Percentiles rank a stretch among this genome's conserved stretches.
Evolutionary conservation across 768 basidiomycete genomes (phyloP).

Genomic region (Suillus decipiens): DNA sequence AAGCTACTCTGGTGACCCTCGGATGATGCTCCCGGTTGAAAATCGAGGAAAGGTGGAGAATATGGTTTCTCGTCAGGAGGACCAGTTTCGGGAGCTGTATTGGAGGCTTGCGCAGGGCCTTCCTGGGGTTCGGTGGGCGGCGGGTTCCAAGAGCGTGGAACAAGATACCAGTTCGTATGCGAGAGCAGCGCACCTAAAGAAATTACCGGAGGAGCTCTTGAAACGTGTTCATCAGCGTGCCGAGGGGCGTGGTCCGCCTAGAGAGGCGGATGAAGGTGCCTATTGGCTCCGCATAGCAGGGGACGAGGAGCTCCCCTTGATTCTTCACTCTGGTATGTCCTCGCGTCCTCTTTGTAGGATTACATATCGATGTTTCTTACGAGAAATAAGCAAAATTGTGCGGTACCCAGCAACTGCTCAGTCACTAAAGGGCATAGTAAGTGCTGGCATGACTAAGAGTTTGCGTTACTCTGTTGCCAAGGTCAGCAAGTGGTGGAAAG

Average conservation of each 20-base stretch:
- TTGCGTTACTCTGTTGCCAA: conserved; percentile 74
- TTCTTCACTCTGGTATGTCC: conserved; percentile 55
- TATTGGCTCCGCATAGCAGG: conserved; percentile 77
- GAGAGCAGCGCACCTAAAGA: conserved; percentile 71
- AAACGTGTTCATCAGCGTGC: conserved; percentile 47
- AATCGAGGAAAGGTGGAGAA: conserved; percentile 94
- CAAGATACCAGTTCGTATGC: conserved; percentile 76
- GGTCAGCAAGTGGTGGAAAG: conserved; percentile 81
- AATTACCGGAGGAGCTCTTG: conserved; percentile 73
- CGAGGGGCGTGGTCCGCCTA: conserved; percentile 32
- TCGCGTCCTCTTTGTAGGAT: not conserved
- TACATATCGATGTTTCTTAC: not conserved
- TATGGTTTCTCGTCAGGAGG: conserved; percentile 81
- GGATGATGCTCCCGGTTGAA: conserved; percentile 94
- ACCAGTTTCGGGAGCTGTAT: conserved; percentile 89
- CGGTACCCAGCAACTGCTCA: conserved; percentile 83
- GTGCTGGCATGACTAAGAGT: conserved; percentile 80
- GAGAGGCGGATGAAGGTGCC: conserved; percentile 68
- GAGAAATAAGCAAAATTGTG: conserved; percentile 80
- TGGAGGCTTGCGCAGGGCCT: conserved; percentile 73
- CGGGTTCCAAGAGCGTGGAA: conserved; percentile 51
- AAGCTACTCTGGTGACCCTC: conserved; percentile 86
- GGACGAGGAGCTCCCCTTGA: conserved; percentile 54
- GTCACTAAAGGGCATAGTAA: conserved; percentile 82
- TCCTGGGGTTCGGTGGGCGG: conserved; percentile 78